phyloP scores from a whole-genome alignment of 140 eudicot species.

The Anethum foeniculum region DNA sequence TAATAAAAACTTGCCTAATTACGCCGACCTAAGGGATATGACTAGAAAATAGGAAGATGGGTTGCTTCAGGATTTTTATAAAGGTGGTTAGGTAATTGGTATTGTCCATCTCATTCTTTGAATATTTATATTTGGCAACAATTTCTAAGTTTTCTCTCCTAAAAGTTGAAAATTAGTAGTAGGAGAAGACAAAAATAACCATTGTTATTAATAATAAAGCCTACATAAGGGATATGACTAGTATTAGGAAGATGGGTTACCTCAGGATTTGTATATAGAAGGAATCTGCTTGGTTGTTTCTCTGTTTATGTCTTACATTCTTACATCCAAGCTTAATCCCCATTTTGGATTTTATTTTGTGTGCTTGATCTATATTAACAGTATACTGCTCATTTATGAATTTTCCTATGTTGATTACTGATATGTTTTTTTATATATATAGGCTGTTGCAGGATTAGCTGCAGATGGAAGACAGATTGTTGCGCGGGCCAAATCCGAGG shows the following conservation, averaged over 20 bases:
- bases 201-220: neutral
- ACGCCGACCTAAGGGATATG: too few species aligned
- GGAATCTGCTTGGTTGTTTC: too few species aligned
- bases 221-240: neutral
- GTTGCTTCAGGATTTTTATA: too few species aligned
- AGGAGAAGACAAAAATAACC: neutral
- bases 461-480: constrained; percentile 98
- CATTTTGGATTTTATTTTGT: neutral
- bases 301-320: too few species aligned
- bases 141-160: neutral
- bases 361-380: neutral
- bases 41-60: too few species aligned
- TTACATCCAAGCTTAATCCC: neutral
- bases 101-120: too few species aligned
- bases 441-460: constrained; percentile 98
- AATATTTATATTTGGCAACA: neutral
- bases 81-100: too few species aligned
- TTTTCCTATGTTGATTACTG: constrained; percentile 1
- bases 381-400: neutral
- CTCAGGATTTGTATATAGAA: neutral
- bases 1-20: too few species aligned
- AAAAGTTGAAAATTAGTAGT: too few species aligned
- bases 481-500: constrained; percentile 90
- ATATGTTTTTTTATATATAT: constrained; percentile 9
- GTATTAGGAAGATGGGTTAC: neutral